Percentiles rank a stretch among this genome's conserved stretches.
These are phyloP conservation scores for Barnettozyma pratensis DNA, from an alignment of 805 yeast species.

Conservation along the genomic window DNA sequence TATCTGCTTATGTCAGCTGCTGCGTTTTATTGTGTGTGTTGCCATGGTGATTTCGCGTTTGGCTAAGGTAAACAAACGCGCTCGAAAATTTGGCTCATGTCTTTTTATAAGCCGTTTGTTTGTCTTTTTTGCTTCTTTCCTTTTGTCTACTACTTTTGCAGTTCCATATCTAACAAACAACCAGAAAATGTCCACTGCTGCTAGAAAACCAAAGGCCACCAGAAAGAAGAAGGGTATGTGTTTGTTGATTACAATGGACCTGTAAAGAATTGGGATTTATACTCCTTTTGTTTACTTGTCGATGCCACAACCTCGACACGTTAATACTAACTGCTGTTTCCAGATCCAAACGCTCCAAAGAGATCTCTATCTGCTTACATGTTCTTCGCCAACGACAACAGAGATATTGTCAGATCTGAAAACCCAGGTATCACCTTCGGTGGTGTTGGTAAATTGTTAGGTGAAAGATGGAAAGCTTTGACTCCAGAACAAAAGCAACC, in stretches of 20 bases:
- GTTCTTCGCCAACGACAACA: conserved; percentile 97
- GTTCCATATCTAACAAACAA: conserved; percentile 6
- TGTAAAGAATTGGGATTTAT: too few relatives aligned
- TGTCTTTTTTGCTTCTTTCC: conserved; percentile 3
- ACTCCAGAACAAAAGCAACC: conserved; percentile 79
- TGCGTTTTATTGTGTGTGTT: background rate
- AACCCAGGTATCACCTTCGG: conserved; percentile 96
- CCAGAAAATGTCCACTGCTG: conserved; percentile 31
- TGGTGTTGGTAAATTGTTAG: conserved; percentile 90
- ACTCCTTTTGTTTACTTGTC: background rate
- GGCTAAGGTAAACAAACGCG: conserved; percentile 1
- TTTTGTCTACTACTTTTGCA: background rate
- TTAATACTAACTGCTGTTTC: conserved; percentile 6
- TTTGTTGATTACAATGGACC: background rate
- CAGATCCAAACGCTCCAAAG: conserved; percentile 98
- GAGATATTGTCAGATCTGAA: conserved; percentile 92
- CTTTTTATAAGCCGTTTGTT: background rate
- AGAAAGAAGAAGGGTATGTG: conserved; percentile 40
- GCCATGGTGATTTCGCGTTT: background rate
- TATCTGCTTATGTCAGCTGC: too few relatives aligned
- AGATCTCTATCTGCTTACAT: conserved; percentile 97
- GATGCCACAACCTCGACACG: too few relatives aligned
- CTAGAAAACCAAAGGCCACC: conserved; percentile 33
- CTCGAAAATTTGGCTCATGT: conserved; percentile 1
- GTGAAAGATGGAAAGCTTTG: conserved; percentile 95